A percentile compares a stretch with the other conserved stretches of the same genome.
Evolutionary conservation across 306 rosid genomes (phyloP).

Genomic region (Benincasa hispida): DNA sequence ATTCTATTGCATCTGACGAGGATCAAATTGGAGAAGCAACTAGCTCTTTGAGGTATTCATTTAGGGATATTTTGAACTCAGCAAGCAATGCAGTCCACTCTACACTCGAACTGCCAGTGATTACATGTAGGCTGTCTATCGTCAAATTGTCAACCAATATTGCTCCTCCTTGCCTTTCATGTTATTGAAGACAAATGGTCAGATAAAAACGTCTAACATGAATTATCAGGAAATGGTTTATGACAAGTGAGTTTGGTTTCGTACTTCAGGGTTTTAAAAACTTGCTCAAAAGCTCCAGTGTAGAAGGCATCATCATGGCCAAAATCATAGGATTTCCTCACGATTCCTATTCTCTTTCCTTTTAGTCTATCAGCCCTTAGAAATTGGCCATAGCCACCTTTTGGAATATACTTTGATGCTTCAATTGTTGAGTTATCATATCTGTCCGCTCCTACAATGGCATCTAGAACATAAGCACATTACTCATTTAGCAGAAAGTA

Average conservation of each 20-base stretch:
- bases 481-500: neutral
- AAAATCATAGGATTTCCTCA: slow-evolving; percentile 13
- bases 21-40: slow-evolving; percentile 16
- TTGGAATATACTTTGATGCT: slow-evolving; percentile 23
- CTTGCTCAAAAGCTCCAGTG: slow-evolving; percentile 11
- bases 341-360: slow-evolving; percentile 32
- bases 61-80: slow-evolving; percentile 21
- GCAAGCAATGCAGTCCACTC: slow-evolving; percentile 4
- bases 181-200: neutral
- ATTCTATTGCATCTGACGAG: slow-evolving; percentile 20
- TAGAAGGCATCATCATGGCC: slow-evolving; percentile 1
- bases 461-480: slow-evolving; percentile 30
- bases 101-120: neutral
- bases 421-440: slow-evolving; percentile 19
- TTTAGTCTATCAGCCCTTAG: slow-evolving; percentile 16
- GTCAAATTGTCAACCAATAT: slow-evolving; percentile 19
- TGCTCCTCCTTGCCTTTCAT: slow-evolving; percentile 17
- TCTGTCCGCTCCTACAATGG: slow-evolving; percentile 28
- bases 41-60: slow-evolving; percentile 18
- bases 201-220: neutral
- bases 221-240: neutral
- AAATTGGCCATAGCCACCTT: slow-evolving; percentile 21
- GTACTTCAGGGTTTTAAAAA: slow-evolving; percentile 21
- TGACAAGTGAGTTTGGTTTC: neutral
- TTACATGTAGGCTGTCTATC: slow-evolving; percentile 10